phyloP scores from a whole-genome alignment of 768 basidiomycete genomes.

The Filobasidium wieringae region DNA sequence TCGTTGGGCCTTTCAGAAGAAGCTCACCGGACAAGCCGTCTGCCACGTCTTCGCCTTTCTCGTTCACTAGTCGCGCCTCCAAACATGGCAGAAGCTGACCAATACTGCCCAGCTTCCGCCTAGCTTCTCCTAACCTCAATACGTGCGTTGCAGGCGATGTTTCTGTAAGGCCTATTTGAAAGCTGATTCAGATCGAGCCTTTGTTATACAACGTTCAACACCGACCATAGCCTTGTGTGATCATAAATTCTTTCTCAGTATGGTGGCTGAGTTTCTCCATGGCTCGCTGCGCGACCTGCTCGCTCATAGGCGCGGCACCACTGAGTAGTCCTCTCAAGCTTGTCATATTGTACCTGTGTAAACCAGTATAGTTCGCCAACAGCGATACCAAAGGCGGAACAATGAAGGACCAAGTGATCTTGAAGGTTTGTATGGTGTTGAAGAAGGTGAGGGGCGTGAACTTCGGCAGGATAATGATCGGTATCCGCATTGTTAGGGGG shows the following conservation, averaged over 20 bases:
- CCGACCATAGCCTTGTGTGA: slow-evolving; percentile 50
- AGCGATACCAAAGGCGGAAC: slow-evolving; percentile 67
- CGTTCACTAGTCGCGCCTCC: slow-evolving; percentile 56
- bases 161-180: slow-evolving; percentile 11
- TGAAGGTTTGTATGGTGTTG: slow-evolving; percentile 54
- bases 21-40: slow-evolving; percentile 58
- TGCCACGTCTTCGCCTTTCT: slow-evolving; percentile 47
- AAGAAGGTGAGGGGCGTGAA: slow-evolving; percentile 66
- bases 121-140: slow-evolving; percentile 39
- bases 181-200: background rate
- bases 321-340: slow-evolving; percentile 51
- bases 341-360: slow-evolving; percentile 56
- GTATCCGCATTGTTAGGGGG: slow-evolving; percentile 31
- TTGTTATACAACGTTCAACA: background rate
- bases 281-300: slow-evolving; percentile 50
- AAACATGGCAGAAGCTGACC: slow-evolving; percentile 64
- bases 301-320: slow-evolving; percentile 70
- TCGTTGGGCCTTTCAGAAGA: slow-evolving; percentile 61
- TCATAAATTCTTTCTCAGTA: background rate
- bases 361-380: slow-evolving; percentile 53
- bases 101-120: slow-evolving; percentile 51
- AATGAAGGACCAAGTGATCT: slow-evolving; percentile 43
- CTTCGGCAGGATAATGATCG: slow-evolving; percentile 43
- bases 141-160: slow-evolving; percentile 13
- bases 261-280: slow-evolving; percentile 32